Base-by-base conservation (phyloP, 805 yeast genomes). In the Myxozyma kluyveri region DNA sequence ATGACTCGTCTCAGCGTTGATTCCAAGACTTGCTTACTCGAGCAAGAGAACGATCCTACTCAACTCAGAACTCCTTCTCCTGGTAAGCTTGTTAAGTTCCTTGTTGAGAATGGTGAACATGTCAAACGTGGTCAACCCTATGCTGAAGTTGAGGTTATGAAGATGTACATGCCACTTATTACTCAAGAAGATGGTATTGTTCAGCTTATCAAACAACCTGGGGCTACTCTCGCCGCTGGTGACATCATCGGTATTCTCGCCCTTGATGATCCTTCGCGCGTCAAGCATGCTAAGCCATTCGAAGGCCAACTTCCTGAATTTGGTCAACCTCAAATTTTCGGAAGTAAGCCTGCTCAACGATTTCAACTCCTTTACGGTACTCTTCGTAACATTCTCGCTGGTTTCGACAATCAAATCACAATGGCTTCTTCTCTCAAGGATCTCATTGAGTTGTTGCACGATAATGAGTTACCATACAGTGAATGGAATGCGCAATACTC, bases 141-240 rank as follows among this genome's bases (percentile, higher is more conserved):
- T 66, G 99, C 99, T 38, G 99, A 93, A 74, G 96, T 93, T 52
- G 99, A 93, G 74, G 99, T 93, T 61, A 93, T 93, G 99, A 93
- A 93, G 73, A 93, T 93, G 99, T 89, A 90, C 72, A 93, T 93
- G 97, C 97, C 99, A 45, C 78, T 93, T 64, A 75, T 90, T 65
- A 91, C 97, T 19, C 88, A 83, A 70, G 99, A 91, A 70, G 85
- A 86, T 65, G 99, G 99, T 78, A 76, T 79, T 52, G 87, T 90
- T 48, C 97, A 91, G 74, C 75, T 89, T 39, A 82, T 93, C 67
- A 91, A 93, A 72, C 99, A 93, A 74, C 98, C 99, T 7, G 99
- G 99, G 47, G 85, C 98, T n/a, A 88, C 95, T 24, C 85, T 93
- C 53, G 81, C 81, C 63, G 97, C 97, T 44, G 99, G 99, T 73